Base-by-base conservation (phyloP, 257 asterid species). In the Cinchona pubescens region DNA sequence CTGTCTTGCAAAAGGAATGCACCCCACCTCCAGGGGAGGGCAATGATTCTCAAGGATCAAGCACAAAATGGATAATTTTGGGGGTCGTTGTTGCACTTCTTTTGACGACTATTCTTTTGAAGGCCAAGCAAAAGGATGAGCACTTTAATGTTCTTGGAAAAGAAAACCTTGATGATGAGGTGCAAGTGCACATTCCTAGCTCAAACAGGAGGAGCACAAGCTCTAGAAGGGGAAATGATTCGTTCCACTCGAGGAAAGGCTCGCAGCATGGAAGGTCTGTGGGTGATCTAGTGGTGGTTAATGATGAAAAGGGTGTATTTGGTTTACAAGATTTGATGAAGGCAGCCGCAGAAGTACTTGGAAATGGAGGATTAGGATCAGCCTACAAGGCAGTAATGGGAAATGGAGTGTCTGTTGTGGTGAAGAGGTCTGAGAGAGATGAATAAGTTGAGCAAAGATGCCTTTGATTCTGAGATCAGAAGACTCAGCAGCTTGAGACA, bases 271-370 rank as follows among this genome's bases (percentile, higher is more conserved):
- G 78, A 35, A 80, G 78, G 38, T 72, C 88, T 23, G 43, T 70
- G 46, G 78, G 83, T 1, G 98, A 91, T 32, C 88, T 92, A 0
- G 88, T 92, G 55, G 76, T 95, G 78, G 82, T 95, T 7, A 95
- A 91, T 11, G 94, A 90, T 1, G 93, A 85, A 32, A 91, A 73
- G 23, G 98, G 96, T 3, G 42, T 60, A 38, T 95, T 92, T 34
- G 97, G 94, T 58, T 49, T 95, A 77, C 85, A 83, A 37, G 99
- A 95, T 81, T 72, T 95, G 89, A 95, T 95, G 99, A 95, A 90
- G 87, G 99, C 98, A 2, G 96, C 97, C 19, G 98, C 99, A 2
- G 99, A 92, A 79, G 96, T 95, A 0, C 94, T 95, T 0, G 99
- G 98, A 9, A 95, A 86, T 75, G 95, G 98, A 7, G 87, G 89